Evolutionary conservation across 1,139 yeast species (phyloP), one percentile per base, ranked within the genome.

Genomic region (Yarrowia galli): DNA sequence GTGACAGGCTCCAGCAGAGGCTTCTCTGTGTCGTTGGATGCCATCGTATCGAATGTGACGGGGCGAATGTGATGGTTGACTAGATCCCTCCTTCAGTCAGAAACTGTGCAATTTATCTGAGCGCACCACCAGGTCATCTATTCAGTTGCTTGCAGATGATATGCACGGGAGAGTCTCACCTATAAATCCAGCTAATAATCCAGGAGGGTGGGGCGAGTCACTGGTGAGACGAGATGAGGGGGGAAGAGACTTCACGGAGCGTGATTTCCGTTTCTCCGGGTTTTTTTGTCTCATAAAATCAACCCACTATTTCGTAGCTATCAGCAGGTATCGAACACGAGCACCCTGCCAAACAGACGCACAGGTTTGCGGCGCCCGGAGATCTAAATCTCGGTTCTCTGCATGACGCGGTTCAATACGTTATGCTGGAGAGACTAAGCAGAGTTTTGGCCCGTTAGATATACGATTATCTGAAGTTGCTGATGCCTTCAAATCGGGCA

Each of bases 131-230:
- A 28, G 32, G 13, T 6, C 46, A 54, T 23, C 61, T 54, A 40
- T 40, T 22, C n/a, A 40, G 61, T 54, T 54, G 61, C 61, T 54
- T 54, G 61, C 61, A 54, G 61, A 13, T 22, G 46, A 12, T 18
- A 54, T 54, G 61, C 61, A 54, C n/a, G 13, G 10, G 25, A n/a
- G 13, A 23, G 46, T 54, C 61, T 38, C 61, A 54, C 23, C 46
- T 38, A n/a, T n/a, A 40, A 38, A 38, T n/a, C 35, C 12, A 22
- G 36, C 18, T 13, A 36, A 23, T 54, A n/a, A 16, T n/a, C n/a
- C n/a, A n/a, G n/a, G n/a, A n/a, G n/a, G n/a, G n/a, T n/a, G n/a
- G n/a, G n/a, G n/a, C n/a, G n/a, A n/a, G n/a, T n/a, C n/a, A 32
- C 20, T 51, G 28, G 16, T 22, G 48, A 43, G 7, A 20, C 22